These are phyloP conservation scores for Claviceps maximensis DNA, from an alignment of 2,329 filamentous ascomycete genomes.

Conservation along the genomic window DNA sequence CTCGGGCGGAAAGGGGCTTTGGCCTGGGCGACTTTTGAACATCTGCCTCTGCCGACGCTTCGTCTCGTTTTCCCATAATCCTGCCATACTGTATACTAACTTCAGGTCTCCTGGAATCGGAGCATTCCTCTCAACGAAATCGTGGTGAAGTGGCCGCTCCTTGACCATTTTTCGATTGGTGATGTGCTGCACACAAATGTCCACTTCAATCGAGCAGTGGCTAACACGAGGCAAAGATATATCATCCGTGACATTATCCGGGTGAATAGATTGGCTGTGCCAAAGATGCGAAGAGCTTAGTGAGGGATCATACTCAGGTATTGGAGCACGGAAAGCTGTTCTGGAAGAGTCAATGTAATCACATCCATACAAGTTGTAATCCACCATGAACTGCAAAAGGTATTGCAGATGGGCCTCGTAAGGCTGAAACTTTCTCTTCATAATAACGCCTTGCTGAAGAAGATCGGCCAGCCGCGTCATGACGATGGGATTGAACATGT, in stretches of 20 bases:
- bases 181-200: constrained; percentile 81
- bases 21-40: constrained; percentile 48
- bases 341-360: constrained; percentile 65
- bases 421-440: constrained; percentile 75
- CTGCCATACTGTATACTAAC: constrained; percentile 85
- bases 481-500: constrained; percentile 74
- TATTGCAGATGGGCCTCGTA: constrained; percentile 92
- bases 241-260: constrained; percentile 37
- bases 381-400: constrained; percentile 91
- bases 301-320: constrained; percentile 55
- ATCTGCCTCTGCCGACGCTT: constrained; percentile 62
- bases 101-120: constrained; percentile 58
- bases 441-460: constrained; percentile 72
- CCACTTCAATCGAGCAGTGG: constrained; percentile 80
- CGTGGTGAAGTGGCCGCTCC: constrained; percentile 70
- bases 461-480: constrained; percentile 84
- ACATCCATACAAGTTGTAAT: constrained; percentile 95
- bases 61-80: constrained; percentile 83
- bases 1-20: constrained; percentile 68
- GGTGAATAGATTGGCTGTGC: constrained; percentile 62
- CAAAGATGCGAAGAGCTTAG: constrained; percentile 54
- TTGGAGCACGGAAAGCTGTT: constrained; percentile 59
- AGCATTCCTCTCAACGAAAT: constrained; percentile 62
- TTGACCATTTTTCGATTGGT: constrained; percentile 65
- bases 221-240: constrained; percentile 60